Conservation (phyloP, 1,284 basidiomycete genomes). For the Ceratobasidium sp. region DNA sequence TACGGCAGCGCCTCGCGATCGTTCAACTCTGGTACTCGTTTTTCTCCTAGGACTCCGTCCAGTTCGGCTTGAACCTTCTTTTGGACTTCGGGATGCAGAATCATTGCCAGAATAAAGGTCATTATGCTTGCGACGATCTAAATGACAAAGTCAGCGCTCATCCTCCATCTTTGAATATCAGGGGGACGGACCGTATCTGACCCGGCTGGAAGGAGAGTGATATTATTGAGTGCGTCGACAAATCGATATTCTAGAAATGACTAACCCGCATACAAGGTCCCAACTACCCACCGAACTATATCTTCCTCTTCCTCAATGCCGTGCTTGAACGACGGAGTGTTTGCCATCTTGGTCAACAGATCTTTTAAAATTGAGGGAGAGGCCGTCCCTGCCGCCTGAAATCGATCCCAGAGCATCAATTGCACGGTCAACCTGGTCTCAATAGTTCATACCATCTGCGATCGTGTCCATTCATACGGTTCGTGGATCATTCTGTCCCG, state of each 20-base stretch:
- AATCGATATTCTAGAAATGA: neutral
- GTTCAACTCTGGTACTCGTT: constrained; percentile 42
- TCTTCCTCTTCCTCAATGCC: constrained; percentile 24
- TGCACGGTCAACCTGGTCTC: no score
- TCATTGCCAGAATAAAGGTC: constrained; percentile 40
- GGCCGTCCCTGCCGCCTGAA: constrained; percentile 37
- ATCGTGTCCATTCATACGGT: constrained; percentile 34
- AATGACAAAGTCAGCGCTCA: neutral
- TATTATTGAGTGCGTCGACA: no score
- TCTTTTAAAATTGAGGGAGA: constrained; percentile 28
- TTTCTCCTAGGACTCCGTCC: constrained; percentile 34
- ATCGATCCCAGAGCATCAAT: no score
- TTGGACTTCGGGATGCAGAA: constrained; percentile 44
- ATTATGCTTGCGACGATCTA: constrained; percentile 8
- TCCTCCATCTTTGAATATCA: neutral
- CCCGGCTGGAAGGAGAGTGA: constrained; percentile 1
- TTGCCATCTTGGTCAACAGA: neutral
- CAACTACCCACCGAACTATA: neutral
- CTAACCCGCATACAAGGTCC: constrained; percentile 16
- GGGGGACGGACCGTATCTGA: constrained; percentile 27
- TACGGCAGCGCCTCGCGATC: constrained; percentile 36
- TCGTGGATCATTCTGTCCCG: neutral
- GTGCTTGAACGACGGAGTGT: neutral
- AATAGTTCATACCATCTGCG: neutral
- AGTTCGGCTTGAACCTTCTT: constrained; percentile 35